phyloP scores from a whole-genome alignment of 768 basidiomycete genomes.

The Xanthoconium stramineum region DNA sequence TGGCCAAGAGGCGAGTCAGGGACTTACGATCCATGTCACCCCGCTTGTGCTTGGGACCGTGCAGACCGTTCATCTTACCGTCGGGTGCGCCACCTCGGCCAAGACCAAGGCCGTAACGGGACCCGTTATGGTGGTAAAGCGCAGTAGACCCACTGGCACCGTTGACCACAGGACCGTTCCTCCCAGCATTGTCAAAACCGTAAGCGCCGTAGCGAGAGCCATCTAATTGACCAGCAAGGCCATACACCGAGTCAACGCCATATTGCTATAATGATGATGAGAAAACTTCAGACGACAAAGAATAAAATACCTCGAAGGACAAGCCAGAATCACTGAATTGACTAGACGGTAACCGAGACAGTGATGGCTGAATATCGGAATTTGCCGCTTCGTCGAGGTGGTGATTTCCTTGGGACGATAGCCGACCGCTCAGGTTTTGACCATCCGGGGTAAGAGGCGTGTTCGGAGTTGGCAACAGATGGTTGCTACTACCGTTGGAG shows the following conservation, averaged over 20 bases:
- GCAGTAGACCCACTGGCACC: conserved; percentile 65
- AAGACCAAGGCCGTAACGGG: conserved; percentile 71
- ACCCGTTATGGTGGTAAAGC: conserved; percentile 71
- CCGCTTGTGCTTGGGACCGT: conserved; percentile 92
- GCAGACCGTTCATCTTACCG: conserved; percentile 83
- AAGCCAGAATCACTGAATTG: conserved; percentile 56
- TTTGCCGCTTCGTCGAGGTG: conserved; percentile 50
- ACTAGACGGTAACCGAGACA: conserved; percentile 61
- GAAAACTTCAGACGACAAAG: conserved; percentile 3
- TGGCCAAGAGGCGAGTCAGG: conserved; percentile 15
- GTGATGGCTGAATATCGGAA: conserved; percentile 64
- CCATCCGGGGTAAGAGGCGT: conserved; percentile 61
- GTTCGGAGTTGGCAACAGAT: conserved; percentile 61
- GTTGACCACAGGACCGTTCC: conserved; percentile 33
- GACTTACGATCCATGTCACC: conserved; percentile 90
- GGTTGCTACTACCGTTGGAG: conserved; percentile 41
- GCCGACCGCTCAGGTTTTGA: conserved; percentile 60
- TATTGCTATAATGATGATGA: conserved; percentile 43
- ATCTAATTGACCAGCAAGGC: conserved; percentile 48
- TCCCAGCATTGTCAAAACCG: conserved; percentile 48
- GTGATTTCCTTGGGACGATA: conserved; percentile 45
- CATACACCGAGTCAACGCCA: conserved; percentile 51
- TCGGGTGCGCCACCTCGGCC: conserved; percentile 58
- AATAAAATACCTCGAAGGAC: conserved; percentile 51
- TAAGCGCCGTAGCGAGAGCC: conserved; percentile 54